phyloP scores from a whole-genome alignment of 768 basidiomycete species.

The Rhodotorula babjevae region DNA sequence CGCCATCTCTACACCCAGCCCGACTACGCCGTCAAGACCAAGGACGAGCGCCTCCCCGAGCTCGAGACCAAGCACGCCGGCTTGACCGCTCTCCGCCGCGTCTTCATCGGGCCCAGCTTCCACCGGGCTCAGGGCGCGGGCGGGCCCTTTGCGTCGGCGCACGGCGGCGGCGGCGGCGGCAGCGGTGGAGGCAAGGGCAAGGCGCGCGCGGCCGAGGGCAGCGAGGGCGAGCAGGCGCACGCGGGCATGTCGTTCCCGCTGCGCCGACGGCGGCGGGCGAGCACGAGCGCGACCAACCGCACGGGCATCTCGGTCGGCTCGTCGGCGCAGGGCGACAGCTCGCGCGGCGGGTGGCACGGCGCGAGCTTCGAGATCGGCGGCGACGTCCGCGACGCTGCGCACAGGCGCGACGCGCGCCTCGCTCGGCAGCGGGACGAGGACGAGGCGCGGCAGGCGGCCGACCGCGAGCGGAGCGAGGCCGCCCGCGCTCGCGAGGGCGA shows the following conservation, averaged over 20 bases:
- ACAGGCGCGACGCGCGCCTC: constrained; percentile 17
- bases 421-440: constrained; percentile 13
- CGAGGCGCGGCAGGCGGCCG: neutral
- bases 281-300: neutral
- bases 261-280: neutral
- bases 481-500: neutral
- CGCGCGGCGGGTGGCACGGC: constrained; percentile 28
- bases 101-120: constrained; percentile 32
- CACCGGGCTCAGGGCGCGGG: neutral
- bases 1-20: constrained; percentile 5
- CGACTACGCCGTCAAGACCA: constrained; percentile 2
- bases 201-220: neutral
- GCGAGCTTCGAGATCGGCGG: constrained; percentile 33
- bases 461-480: neutral
- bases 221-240: neutral
- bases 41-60: neutral
- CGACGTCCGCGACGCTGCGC: constrained; percentile 24
- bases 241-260: neutral
- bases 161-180: neutral
- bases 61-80: constrained; percentile 17
- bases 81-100: constrained; percentile 2
- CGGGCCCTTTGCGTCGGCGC: neutral
- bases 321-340: neutral
- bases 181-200: constrained; percentile 6
- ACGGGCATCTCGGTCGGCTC: too few relatives aligned